These are phyloP conservation scores for Fistulinella prunicolor DNA, from an alignment of 768 basidiomycete species.

Conservation along the genomic window DNA sequence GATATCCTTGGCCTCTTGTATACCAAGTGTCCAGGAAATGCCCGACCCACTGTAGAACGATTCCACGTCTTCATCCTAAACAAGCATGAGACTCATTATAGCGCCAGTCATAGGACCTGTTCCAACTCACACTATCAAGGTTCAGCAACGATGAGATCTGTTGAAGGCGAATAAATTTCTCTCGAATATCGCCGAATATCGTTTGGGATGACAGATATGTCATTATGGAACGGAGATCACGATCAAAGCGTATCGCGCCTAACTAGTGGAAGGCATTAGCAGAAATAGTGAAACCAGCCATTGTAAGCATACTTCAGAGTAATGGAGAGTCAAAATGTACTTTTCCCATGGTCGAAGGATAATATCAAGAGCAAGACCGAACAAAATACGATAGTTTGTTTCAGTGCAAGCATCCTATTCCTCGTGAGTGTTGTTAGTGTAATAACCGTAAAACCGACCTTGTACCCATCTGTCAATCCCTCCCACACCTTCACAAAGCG, in stretches of 20 bases:
- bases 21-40: conserved; percentile 80
- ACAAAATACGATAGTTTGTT: conserved; percentile 82
- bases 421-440: conserved; percentile 2
- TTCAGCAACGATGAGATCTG: conserved; percentile 93
- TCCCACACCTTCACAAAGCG: conserved; percentile 92
- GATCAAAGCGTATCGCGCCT: conserved; percentile 93
- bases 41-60: conserved; percentile 94
- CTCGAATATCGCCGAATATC: conserved; percentile 83
- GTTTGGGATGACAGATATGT: conserved; percentile 86
- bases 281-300: not conserved
- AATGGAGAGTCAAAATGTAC: conserved; percentile 72
- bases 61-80: conserved; percentile 89
- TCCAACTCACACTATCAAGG: conserved; percentile 59
- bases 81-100: conserved; percentile 5
- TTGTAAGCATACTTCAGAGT: conserved; percentile 67
- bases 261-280: conserved; percentile 49
- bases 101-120: not conserved
- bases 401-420: conserved; percentile 83
- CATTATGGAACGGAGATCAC: conserved; percentile 81
- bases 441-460: conserved; percentile 43
- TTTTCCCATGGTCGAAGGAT: conserved; percentile 97
- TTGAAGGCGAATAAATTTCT: conserved; percentile 88
- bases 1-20: conserved; percentile 72
- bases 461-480: conserved; percentile 78
- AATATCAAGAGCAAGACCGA: conserved; percentile 80